Evolutionary conservation across 345 rosid species (phyloP), one percentile per base, ranked within the genome.

Genomic region (Abelmoschus esculentus): DNA sequence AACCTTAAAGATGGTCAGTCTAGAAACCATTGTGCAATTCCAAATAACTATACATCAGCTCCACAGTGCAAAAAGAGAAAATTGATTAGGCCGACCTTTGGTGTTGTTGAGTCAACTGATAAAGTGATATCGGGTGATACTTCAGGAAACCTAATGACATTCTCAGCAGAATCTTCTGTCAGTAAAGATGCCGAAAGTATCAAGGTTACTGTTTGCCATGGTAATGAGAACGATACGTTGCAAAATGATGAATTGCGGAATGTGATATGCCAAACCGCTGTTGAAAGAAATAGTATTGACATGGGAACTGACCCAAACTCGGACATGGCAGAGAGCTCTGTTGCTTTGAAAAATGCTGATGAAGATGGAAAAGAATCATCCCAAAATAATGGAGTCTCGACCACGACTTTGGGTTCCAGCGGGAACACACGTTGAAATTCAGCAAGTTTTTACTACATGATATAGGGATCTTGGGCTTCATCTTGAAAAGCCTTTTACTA

Each of bases 31-130:
- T 55, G 53, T 55, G 63, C 7, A 32, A 69, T 1, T 69, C 67
- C 44, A 19, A 58, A 61, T 5, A 67, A 19, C 29, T 15, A 46
- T 34, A 44, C 67, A 22, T 32, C 61, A 4, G 36, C 34, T 31
- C 58, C 61, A 53, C 81, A 50, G 50, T 40, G 10, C n/a, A 86
- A 83, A 74, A 83, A 71, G 79, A 83, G 86, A 78, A 88, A 77
- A 84, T 56, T 88, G 70, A 36, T 82, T 61, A 81, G 93, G 75
- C 90, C 87, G 47, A 70, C 78, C 40, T 84, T 88, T 56, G 32
- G 40, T 18, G 74, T 47, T 63, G 74, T 69, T 19, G 56, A 64
- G 70, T 62, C 66, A 34, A 54, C 55, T 71, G 70, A 70, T 13
- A 63, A 29, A 32, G 55, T 1, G 26, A 42, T 34, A 31, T 50